Conservation (phyloP, 2,329 filamentous ascomycete species). For the Venturia carpophila region DNA sequence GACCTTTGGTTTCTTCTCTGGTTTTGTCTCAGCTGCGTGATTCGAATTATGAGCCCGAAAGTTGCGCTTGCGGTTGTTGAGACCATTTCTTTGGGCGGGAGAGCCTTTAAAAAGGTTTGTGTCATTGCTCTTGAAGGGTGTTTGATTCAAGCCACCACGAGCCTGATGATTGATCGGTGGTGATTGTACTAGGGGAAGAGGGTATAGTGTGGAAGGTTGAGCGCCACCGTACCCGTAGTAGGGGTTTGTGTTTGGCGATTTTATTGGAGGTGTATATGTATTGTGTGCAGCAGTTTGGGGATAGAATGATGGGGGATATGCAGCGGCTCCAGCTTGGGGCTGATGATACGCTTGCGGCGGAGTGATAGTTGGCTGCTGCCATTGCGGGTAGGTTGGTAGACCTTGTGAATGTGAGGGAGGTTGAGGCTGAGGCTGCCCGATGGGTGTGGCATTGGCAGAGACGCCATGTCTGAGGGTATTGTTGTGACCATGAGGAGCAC, state of each 20-base stretch:
- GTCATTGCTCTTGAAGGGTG: not conserved
- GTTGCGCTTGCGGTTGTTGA: constrained; percentile 7
- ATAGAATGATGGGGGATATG: constrained; percentile 7
- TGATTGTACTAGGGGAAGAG: constrained; percentile 3
- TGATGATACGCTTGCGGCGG: constrained; percentile 5
- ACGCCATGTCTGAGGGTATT: not conserved
- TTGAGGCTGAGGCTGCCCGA: constrained; percentile 8
- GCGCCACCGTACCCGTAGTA: constrained; percentile 8
- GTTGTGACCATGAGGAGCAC: constrained; percentile 7
- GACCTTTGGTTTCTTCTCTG: constrained; percentile 28
- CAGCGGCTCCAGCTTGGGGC: not conserved
- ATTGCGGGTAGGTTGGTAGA: constrained; percentile 11
- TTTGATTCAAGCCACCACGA: not conserved
- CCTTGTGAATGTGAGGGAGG: constrained; percentile 3
- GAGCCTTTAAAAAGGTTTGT: not conserved
- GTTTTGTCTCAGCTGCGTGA: constrained; percentile 5
- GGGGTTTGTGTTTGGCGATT: not conserved
- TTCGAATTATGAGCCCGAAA: not conserved
- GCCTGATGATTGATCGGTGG: not conserved
- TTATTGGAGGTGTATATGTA: not conserved
- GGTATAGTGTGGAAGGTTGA: constrained; percentile 1
- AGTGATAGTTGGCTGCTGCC: not conserved
- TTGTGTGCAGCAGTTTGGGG: constrained; percentile 5
- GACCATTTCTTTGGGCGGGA: not conserved
- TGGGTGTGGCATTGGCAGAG: constrained; percentile 9